Base-by-base conservation (phyloP, 163 green algal species). In the Trebouxia gelatinosa region DNA sequence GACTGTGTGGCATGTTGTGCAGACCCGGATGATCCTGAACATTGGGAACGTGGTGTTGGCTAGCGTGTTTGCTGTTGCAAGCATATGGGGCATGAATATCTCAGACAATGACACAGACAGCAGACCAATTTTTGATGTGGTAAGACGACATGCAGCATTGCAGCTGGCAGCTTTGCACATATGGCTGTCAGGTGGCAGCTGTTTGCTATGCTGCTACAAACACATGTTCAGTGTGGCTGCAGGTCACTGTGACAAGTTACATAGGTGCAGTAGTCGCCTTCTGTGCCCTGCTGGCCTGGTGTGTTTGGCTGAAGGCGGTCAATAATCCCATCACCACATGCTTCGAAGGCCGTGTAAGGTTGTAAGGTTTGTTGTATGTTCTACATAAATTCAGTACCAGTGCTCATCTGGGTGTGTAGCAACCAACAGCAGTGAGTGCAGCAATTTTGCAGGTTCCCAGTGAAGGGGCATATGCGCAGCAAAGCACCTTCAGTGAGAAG, bases 31-130 rank as follows among this genome's bases (percentile, higher is more conserved):
- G 68, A 61, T 59, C 46, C 28, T 76, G 28, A 76, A 76, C 29
- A 43, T 28, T 29, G 68, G 28, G 17, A 76, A 59, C 46, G 19
- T 59, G 46, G 68, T 29, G 3, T 32, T 40, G 29, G 68, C 68
- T 40, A 59, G 61, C 21, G 46, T 76, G n/a, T 76, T 76, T 76
- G 43, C 43, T 40, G 29, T 76, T 29, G 29, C 28, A 2, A 64
- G 46, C 68, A 39, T 76, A 29, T 76, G 29, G 17, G 68, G 68
- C 68, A 76, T 76, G 68, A 76, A 76, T 13, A 39, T 76, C 17
- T 43, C 31, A 19, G 29, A 76, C 28, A 46, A 40, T 1, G 31
- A 62, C 31, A 11, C 29, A 29, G 43, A 39, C 40, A 76, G 31
- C 40, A 62, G 39, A 5, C 21, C 31, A 9, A 19, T 59, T 19